Percentiles rank a stretch among this genome's conserved stretches.
phyloP scores from a whole-genome alignment of 768 basidiomycete species.

The Termitomyces sp. region DNA sequence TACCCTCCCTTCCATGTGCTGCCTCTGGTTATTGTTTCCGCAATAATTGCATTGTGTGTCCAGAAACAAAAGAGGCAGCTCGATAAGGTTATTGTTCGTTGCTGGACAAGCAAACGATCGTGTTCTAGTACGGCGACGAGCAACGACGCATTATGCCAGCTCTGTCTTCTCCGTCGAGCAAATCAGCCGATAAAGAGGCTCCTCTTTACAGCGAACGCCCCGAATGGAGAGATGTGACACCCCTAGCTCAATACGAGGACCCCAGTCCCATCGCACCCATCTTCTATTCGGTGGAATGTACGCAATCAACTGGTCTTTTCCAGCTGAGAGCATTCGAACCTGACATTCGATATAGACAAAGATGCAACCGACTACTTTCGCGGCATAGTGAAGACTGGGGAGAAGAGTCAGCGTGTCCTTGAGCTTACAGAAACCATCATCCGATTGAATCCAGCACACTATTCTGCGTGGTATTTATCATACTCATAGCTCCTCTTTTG shows the following conservation, averaged over 20 bases:
- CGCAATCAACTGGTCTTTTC: slow-evolving; percentile 23
- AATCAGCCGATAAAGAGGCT: slow-evolving; percentile 6
- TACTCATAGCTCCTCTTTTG: background rate
- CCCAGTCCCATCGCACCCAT: slow-evolving; percentile 83
- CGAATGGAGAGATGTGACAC: slow-evolving; percentile 78
- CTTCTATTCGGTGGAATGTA: slow-evolving; percentile 86
- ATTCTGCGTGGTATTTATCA: slow-evolving; percentile 89
- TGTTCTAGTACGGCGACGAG: background rate
- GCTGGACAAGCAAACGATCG: background rate
- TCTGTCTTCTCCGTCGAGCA: slow-evolving; percentile 2
- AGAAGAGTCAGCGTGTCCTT: slow-evolving; percentile 77
- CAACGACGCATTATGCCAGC: slow-evolving; percentile 6
- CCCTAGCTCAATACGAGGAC: slow-evolving; percentile 77
- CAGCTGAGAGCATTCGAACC: background rate
- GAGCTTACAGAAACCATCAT: slow-evolving; percentile 88
- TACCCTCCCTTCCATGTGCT: background rate
- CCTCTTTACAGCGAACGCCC: slow-evolving; percentile 53
- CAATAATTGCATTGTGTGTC: background rate
- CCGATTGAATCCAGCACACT: slow-evolving; percentile 90
- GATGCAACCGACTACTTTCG: slow-evolving; percentile 94
- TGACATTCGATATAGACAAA: slow-evolving; percentile 50
- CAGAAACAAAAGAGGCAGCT: background rate
- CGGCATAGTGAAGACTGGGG: slow-evolving; percentile 68
- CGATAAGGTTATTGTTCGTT: slow-evolving; percentile 5
- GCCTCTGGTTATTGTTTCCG: background rate